A percentile compares a stretch with the other conserved stretches of the same genome.
phyloP scores from a whole-genome alignment of 2,329 filamentous ascomycete species.

The Amylocarpus encephaloides region DNA sequence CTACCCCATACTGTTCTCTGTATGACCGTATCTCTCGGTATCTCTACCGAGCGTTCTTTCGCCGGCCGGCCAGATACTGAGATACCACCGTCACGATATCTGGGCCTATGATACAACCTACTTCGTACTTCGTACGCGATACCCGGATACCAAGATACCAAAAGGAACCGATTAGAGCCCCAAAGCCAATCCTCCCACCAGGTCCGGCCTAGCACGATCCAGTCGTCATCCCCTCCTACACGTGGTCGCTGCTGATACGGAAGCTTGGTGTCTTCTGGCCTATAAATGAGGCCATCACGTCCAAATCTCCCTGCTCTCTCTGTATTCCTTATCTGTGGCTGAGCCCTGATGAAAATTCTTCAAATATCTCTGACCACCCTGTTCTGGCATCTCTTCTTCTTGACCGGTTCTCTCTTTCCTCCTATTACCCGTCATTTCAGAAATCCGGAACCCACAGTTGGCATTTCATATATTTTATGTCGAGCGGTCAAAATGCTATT shows the following conservation, averaged over 20 bases:
- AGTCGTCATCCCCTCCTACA: neutral
- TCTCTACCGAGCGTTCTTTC: neutral
- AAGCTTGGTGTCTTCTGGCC: slow-evolving; percentile 1
- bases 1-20: neutral
- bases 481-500: neutral
- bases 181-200: neutral
- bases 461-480: neutral
- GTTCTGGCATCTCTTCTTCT: neutral
- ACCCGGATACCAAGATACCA: neutral
- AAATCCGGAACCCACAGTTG: neutral
- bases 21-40: neutral
- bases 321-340: slow-evolving; percentile 20
- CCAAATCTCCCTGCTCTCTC: slow-evolving; percentile 2
- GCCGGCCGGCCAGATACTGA: neutral
- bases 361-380: slow-evolving; percentile 8
- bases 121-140: no score
- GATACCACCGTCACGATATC: neutral
- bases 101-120: neutral
- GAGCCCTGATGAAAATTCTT: slow-evolving; percentile 6
- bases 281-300: slow-evolving; percentile 3
- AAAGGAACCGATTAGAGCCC: neutral
- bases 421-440: neutral
- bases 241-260: neutral
- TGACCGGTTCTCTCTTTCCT: neutral
- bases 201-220: neutral